Percentiles rank a stretch among this genome's conserved stretches.
These are phyloP conservation scores for Schwanniomyces etchellsii DNA, from an alignment of 1,139 yeast species.

Conservation along the genomic window DNA sequence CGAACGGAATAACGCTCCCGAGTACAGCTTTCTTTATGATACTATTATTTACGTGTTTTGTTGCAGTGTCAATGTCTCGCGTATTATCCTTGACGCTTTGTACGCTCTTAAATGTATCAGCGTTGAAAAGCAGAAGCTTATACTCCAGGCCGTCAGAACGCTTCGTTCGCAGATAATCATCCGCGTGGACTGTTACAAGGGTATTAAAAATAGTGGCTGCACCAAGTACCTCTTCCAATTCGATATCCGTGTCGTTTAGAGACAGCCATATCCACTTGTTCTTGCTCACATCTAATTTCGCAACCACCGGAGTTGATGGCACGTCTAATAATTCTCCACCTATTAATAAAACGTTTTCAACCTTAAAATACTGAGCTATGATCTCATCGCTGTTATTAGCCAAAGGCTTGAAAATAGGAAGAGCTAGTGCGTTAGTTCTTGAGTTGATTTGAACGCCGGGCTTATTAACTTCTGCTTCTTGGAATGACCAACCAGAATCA, in stretches of 20 bases:
- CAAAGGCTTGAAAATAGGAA: conserved; percentile 32
- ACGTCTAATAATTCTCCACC: conserved; percentile 27
- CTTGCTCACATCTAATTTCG: conserved; percentile 18
- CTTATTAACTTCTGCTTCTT: conserved; percentile 11
- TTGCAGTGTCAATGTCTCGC: background rate
- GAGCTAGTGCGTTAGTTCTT: conserved; percentile 22
- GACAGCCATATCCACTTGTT: conserved; percentile 32
- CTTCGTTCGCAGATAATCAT: conserved; percentile 9
- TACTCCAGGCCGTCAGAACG: conserved; percentile 12
- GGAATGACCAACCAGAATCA: conserved; percentile 39
- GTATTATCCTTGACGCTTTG: conserved; percentile 14
- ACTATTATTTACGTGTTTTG: background rate
- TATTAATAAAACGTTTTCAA: conserved; percentile 25
- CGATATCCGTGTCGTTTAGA: conserved; percentile 10
- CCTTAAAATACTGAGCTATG: conserved; percentile 17
- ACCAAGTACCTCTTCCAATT: conserved; percentile 24
- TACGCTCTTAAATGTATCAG: conserved; percentile 16
- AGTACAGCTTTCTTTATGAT: conserved; percentile 18
- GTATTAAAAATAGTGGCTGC: conserved; percentile 42
- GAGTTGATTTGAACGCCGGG: conserved; percentile 18
- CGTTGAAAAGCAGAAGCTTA: conserved; percentile 21
- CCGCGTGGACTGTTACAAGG: conserved; percentile 27
- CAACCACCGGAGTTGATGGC: conserved; percentile 16
- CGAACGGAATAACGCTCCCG: conserved; percentile 32
- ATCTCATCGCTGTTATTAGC: conserved; percentile 11